Base-by-base conservation (phyloP, 768 basidiomycete species). In the Boletales sp. region DNA sequence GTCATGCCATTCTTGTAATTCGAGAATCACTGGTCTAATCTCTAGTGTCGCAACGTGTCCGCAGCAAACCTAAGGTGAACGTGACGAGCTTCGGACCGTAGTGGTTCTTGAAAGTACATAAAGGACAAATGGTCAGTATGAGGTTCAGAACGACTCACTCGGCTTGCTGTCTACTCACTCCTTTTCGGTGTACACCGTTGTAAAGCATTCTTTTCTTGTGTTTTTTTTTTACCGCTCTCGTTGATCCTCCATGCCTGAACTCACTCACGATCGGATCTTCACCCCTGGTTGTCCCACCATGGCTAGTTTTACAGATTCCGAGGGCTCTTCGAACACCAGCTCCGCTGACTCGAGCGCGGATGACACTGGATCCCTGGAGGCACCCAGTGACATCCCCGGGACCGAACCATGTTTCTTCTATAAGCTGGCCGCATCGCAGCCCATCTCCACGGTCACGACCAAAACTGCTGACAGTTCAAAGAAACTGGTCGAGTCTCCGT, bases 401-500 rank as follows among this genome's bases (percentile, higher is more conserved):
- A 32, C 30, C 51, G 21, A n/a, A 40, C 14, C 38, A 17, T 34
- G 49, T 31, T 41, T 41, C 17, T 46, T 35, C n/a, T 51, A 53
- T 15, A 33, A 41, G 18, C 34, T 52, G 31, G 25, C 19, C 17
- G 9, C 44, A 17, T 52, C 52, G 21, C 52, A 21, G 5, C 50
- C 55, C 41, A 14, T 44, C 19, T 50, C 52, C 30, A 41, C 43
- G 12, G n/a, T 48, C 37, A 35, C 54, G 17, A 43, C 38, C 9
- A 54, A 12, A 10, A 33, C 45, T 30, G 33, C 19, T 2, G 46
- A 53, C n/a, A 13, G 18, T 25, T 13, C 40, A 11, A 53, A 50
- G 33, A 40, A 41, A 44, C 41, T 33, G 9, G 30, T 25, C 18
- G 48, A 37, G 17, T 34, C 21, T 21, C 42, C 49, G 3, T 17